Evolutionary conservation across 2,329 filamentous ascomycete genomes (phyloP).

Genomic region (Arthroderma sp.): DNA sequence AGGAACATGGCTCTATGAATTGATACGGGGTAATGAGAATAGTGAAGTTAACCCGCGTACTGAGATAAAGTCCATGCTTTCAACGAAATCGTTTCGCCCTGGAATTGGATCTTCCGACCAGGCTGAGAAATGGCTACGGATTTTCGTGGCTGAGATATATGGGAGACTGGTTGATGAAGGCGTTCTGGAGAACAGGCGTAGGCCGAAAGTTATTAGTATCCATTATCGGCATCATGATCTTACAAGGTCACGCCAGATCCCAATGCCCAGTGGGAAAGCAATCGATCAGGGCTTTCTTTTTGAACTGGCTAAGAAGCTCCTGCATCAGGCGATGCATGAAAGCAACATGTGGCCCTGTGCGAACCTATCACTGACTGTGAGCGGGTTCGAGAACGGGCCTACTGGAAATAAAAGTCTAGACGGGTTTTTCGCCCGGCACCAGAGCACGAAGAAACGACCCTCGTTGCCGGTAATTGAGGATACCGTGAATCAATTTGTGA

Average conservation of each 20-base stretch:
- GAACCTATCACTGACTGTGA: conserved; percentile 78
- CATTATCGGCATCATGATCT: conserved; percentile 66
- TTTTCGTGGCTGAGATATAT: conserved; percentile 86
- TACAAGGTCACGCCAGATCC: conserved; percentile 58
- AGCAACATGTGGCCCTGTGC: conserved; percentile 77
- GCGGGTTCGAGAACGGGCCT: conserved; percentile 82
- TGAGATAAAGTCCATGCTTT: conserved; percentile 94
- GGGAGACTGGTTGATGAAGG: conserved; percentile 82
- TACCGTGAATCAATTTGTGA: too few relatives aligned
- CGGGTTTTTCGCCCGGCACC: conserved; percentile 63
- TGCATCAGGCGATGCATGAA: conserved; percentile 65
- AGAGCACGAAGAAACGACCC: conserved; percentile 17
- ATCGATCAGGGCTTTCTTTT: conserved; percentile 63
- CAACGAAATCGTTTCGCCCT: conserved; percentile 86
- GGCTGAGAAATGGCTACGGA: conserved; percentile 71
- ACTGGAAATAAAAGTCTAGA: conserved; percentile 76
- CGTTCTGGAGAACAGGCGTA: conserved; percentile 70
- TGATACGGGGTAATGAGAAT: conserved; percentile 70
- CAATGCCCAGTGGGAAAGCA: conserved; percentile 62
- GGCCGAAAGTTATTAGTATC: conserved; percentile 73
- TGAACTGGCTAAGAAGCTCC: conserved; percentile 59
- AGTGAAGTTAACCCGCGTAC: conserved; percentile 84
- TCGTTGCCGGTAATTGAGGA: neutral
- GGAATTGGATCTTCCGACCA: conserved; percentile 66
- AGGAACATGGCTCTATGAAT: conserved; percentile 71